A percentile compares a stretch with the other conserved stretches of the same genome.
Evolutionary conservation across 1,139 yeast species (phyloP).

Genomic region (Yamadazyma atlantica): DNA sequence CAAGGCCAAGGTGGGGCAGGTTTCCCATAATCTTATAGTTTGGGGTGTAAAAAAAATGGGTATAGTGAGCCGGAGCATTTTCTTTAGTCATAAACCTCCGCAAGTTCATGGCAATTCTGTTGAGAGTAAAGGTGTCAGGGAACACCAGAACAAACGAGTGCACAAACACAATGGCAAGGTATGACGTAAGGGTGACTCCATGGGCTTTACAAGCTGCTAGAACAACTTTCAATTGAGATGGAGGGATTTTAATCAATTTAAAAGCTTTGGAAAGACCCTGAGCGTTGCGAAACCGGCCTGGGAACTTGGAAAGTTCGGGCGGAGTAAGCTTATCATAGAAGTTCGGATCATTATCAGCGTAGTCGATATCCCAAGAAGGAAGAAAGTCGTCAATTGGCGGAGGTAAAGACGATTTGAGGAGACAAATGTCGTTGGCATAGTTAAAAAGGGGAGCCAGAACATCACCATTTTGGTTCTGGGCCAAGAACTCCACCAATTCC

Average conservation of each 20-base stretch:
- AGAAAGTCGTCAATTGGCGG: slow-evolving; percentile 34
- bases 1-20: slow-evolving; percentile 34
- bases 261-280: slow-evolving; percentile 23
- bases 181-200: slow-evolving; percentile 38
- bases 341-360: slow-evolving; percentile 23
- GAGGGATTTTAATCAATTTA: slow-evolving; percentile 31
- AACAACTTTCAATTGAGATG: slow-evolving; percentile 23
- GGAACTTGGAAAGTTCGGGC: slow-evolving; percentile 27
- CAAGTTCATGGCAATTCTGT: slow-evolving; percentile 35
- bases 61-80: slow-evolving; percentile 18
- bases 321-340: slow-evolving; percentile 28
- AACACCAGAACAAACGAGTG: slow-evolving; percentile 30
- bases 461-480: slow-evolving; percentile 10
- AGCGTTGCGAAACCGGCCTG: slow-evolving; percentile 30
- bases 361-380: slow-evolving; percentile 25
- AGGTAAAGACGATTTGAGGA: slow-evolving; percentile 29
- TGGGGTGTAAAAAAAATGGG: slow-evolving; percentile 16
- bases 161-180: slow-evolving; percentile 26
- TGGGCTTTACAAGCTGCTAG: slow-evolving; percentile 29
- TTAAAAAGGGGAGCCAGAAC: slow-evolving; percentile 18
- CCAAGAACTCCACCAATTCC: slow-evolving; percentile 29
- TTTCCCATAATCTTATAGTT: slow-evolving; percentile 33
- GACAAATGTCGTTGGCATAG: slow-evolving; percentile 17
- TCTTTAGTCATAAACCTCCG: slow-evolving; percentile 26
- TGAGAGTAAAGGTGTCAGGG: slow-evolving; percentile 25